Base-by-base conservation (phyloP, 306 rosid species). In the Heteromeles arbutifolia region DNA sequence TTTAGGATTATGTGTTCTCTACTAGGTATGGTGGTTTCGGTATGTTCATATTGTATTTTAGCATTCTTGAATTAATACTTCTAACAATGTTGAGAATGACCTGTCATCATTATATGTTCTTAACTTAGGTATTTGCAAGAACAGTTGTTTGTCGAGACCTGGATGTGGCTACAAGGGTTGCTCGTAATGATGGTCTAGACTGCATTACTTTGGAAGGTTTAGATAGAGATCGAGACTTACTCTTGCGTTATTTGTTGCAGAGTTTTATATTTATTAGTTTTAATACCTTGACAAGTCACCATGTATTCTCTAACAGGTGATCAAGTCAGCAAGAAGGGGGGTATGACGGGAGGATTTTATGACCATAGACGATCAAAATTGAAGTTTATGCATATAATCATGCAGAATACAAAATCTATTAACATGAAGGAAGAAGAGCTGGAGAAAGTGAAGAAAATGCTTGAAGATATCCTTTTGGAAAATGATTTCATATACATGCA, bases 281-380 rank as follows among this genome's bases (percentile, higher is more conserved):
- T 72, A 77, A 80, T 73, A 59, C 29, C 77, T 79, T 85, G 77
- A 80, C 76, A 73, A 82, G 74, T 63, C 72, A 32, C 58, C 59
- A n/a, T 56, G 39, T 19, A 37, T 74, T 63, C 65, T 68, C 15
- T 73, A 65, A 85, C 85, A 95, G 98, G 98, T 76, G 98, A 95
- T 81, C 97, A 95, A 87, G 97, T 95, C 62, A 95, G 98, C 92
- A 95, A 92, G 91, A 95, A 95, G 84, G 98, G 98, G 73, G 93
- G 97, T 70, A 95, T 95, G 98, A 95, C 98, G 0, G 98, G 98
- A 61, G 98, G 98, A 74, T 95, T 95, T 85, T 92, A 95, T 85
- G 97, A 95, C 69, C 96, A 95, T 84, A 87, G 98, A 66, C 87
- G 96, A 67, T 90, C 98, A 56, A 95, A 83, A 79, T 88, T 95